These are phyloP conservation scores for Dipodascus albidus DNA, from an alignment of 805 yeast species.

Conservation along the genomic window DNA sequence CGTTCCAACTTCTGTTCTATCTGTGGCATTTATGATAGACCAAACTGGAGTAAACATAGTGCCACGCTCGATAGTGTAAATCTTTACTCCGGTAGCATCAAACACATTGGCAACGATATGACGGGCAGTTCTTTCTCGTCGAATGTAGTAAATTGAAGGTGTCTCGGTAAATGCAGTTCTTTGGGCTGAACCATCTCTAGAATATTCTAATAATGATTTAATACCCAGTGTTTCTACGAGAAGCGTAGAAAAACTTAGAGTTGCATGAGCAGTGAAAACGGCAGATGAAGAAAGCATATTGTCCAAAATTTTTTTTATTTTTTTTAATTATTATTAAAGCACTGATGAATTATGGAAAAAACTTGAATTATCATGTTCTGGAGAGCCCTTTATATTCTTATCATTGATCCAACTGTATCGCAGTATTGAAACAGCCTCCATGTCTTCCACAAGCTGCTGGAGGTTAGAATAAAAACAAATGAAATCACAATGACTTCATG, in stretches of 20 bases:
- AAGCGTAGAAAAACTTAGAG: background rate
- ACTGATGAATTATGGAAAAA: background rate
- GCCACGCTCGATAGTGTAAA: conserved; percentile 41
- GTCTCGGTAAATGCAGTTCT: conserved; percentile 4
- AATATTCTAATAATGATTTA: background rate
- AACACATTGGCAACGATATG: conserved; percentile 39
- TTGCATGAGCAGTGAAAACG: background rate
- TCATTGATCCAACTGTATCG: background rate
- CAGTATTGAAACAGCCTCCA: background rate
- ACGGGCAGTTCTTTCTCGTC: conserved; percentile 38
- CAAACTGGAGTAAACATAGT: conserved; percentile 39
- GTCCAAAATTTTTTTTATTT: background rate
- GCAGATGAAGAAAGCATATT: conserved; percentile 1
- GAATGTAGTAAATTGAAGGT: conserved; percentile 33
- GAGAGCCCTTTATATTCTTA: background rate
- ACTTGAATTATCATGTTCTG: background rate
- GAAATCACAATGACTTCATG: too few species aligned
- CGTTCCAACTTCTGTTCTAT: conserved; percentile 38
- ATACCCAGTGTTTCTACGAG: conserved; percentile 1
- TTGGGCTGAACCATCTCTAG: conserved; percentile 2
- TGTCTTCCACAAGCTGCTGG: background rate
- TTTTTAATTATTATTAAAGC: background rate
- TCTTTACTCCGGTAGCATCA: conserved; percentile 33
- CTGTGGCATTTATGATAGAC: conserved; percentile 36
- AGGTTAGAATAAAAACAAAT: too few species aligned